phyloP scores from a whole-genome alignment of 1,139 yeast genomes.

The Neolecta irregularis region DNA sequence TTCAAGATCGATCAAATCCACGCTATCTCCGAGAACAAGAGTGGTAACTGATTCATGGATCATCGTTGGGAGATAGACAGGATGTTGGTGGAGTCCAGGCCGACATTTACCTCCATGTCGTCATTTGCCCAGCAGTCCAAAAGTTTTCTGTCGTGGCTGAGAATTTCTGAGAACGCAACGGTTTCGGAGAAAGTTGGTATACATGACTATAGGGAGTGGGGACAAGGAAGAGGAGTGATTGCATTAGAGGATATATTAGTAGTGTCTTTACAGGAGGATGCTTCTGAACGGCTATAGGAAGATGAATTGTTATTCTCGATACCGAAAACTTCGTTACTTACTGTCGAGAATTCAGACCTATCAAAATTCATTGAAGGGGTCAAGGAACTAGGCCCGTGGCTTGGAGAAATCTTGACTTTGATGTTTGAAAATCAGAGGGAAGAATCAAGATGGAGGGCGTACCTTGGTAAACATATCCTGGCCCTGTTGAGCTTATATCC shows the following conservation, averaged over 20 bases:
- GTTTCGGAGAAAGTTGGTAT: slow-evolving; percentile 44
- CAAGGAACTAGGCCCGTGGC: slow-evolving; percentile 51
- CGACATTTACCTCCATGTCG: too few species aligned
- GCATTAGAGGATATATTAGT: slow-evolving; percentile 43
- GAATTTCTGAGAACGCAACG: too few species aligned
- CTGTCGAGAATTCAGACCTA: slow-evolving; percentile 37
- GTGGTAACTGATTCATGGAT: too few species aligned
- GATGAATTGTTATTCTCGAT: slow-evolving; percentile 51
- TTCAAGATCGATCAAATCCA: too few species aligned
- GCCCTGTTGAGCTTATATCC: too few species aligned
- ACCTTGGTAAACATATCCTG: too few species aligned
- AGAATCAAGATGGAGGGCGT: slow-evolving; percentile 49
- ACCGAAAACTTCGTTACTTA: slow-evolving; percentile 44
- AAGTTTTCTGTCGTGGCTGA: too few species aligned
- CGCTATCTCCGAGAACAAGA: too few species aligned
- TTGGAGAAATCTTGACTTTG: slow-evolving; percentile 51
- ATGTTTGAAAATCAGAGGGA: slow-evolving; percentile 38
- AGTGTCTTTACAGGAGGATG: not conserved
- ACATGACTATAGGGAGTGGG: slow-evolving; percentile 39
- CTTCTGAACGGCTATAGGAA: slow-evolving; percentile 23
- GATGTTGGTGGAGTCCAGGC: too few species aligned
- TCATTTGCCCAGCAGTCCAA: too few species aligned
- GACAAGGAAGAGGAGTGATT: slow-evolving; percentile 67
- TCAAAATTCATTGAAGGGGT: slow-evolving; percentile 20
- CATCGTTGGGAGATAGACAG: too few species aligned